Conservation (phyloP, 257 asterid species). For the Solanum etuberosum region DNA sequence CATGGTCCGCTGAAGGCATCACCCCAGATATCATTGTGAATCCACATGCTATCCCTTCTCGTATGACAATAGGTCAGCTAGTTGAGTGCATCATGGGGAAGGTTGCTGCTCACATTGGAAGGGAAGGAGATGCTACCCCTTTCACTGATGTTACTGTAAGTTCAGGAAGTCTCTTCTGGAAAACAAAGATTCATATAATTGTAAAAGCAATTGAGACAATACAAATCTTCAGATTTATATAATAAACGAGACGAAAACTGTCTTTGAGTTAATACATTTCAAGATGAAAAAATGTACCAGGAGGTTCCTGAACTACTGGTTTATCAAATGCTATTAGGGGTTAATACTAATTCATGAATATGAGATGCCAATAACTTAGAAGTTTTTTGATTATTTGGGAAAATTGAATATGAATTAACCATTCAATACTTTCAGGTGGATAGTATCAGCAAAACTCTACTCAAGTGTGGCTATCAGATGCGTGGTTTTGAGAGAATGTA, state of each 20-base stretch:
- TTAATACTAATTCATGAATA: not conserved
- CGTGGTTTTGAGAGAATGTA: slow-evolving; percentile 97
- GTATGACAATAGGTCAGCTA: slow-evolving; percentile 25
- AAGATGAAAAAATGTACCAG: not conserved
- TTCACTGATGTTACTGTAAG: slow-evolving; percentile 20
- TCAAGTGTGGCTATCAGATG: slow-evolving; percentile 95
- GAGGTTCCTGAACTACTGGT: not conserved
- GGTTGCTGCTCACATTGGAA: slow-evolving; percentile 23
- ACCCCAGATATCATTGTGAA: slow-evolving; percentile 19
- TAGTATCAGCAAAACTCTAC: slow-evolving; percentile 85
- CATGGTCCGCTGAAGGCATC: slow-evolving; percentile 17
- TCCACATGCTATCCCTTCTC: slow-evolving; percentile 26
- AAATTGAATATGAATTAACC: not conserved
- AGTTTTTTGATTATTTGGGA: not conserved
- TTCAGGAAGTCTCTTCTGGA: not conserved
- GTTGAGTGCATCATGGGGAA: slow-evolving; percentile 20
- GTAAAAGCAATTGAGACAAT: not conserved
- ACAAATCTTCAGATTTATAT: not conserved
- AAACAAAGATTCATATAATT: not conserved
- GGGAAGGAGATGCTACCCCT: slow-evolving; percentile 43
- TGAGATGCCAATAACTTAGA: not conserved
- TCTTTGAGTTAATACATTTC: not conserved
- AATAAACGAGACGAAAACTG: not conserved
- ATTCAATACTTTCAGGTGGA: slow-evolving; percentile 30
- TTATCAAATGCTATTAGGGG: not conserved